Percentiles rank a stretch among this genome's conserved stretches.
These are phyloP conservation scores for Eutrema heterophyllum DNA, from an alignment of 345 rosid genomes.

Conservation along the genomic window DNA sequence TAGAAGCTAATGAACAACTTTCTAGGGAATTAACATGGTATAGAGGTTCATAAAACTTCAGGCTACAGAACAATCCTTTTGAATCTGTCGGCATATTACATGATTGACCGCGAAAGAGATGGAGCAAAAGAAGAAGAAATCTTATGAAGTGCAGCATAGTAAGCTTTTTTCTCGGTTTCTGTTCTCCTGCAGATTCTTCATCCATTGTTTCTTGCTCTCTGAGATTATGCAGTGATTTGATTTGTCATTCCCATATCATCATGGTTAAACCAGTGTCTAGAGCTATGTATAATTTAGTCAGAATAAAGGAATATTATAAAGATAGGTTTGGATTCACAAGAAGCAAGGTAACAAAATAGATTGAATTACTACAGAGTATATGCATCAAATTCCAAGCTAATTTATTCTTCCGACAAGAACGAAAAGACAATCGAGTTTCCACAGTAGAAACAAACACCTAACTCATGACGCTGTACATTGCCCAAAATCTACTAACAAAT, in stretches of 20 bases:
- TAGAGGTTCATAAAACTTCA: background rate
- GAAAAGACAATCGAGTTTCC: background rate
- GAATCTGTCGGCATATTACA: background rate
- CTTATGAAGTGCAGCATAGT: background rate
- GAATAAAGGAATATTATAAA: background rate
- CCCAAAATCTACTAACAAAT: conserved; percentile 29
- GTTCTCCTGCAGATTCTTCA: background rate
- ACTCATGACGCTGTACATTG: conserved; percentile 22
- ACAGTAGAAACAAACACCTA: background rate
- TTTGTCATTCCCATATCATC: background rate
- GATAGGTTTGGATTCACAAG: background rate
- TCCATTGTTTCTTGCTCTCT: background rate
- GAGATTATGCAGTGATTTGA: background rate
- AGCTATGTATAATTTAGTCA: background rate
- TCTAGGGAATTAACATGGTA: background rate
- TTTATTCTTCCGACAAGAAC: conserved; percentile 16
- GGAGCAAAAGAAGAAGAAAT: background rate
- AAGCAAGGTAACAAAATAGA: conserved; percentile 2
- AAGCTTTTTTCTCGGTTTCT: background rate
- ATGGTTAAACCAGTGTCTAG: background rate
- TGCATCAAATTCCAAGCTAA: conserved; percentile 16
- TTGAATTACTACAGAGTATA: conserved; percentile 11
- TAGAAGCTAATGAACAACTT: background rate
- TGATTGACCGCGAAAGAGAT: background rate
- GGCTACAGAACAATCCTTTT: background rate